phyloP scores from a whole-genome alignment of 1,284 basidiomycete genomes.

The Boletus smithii region DNA sequence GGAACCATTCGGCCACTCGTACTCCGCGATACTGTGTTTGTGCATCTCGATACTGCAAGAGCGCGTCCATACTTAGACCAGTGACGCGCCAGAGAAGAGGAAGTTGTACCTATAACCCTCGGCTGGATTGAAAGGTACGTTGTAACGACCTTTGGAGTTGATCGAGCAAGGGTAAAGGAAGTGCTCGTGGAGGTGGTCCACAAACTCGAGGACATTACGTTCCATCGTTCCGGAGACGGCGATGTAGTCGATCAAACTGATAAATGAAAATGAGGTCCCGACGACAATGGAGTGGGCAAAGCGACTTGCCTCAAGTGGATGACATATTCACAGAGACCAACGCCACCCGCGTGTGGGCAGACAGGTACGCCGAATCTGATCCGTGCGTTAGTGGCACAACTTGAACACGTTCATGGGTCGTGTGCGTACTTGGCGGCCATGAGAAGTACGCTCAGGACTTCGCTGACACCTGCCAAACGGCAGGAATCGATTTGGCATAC shows the following conservation, averaged over 20 bases:
- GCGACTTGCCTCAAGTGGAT: constrained; percentile 66
- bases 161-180: constrained; percentile 89
- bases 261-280: neutral
- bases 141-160: constrained; percentile 83
- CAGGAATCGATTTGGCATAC: constrained; percentile 97
- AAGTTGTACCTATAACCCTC: constrained; percentile 69
- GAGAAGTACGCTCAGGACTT: constrained; percentile 88
- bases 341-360: constrained; percentile 93
- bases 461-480: constrained; percentile 88
- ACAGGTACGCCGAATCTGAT: constrained; percentile 78
- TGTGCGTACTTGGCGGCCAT: constrained; percentile 82
- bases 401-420: constrained; percentile 1
- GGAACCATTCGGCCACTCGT: constrained; percentile 70
- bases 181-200: constrained; percentile 91
- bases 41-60: constrained; percentile 70
- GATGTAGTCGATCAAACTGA: constrained; percentile 87
- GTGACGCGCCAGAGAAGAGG: neutral
- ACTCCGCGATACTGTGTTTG: constrained; percentile 66
- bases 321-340: constrained; percentile 92
- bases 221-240: constrained; percentile 89
- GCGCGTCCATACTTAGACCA: neutral
- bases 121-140: constrained; percentile 61
- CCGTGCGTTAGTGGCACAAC: constrained; percentile 12
- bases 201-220: constrained; percentile 87
- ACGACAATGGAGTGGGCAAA: neutral